Evolutionary conservation across 2,329 filamentous ascomycete genomes (phyloP), one percentile per base, ranked within the genome.

Genomic region (Colletotrichum sp.): DNA sequence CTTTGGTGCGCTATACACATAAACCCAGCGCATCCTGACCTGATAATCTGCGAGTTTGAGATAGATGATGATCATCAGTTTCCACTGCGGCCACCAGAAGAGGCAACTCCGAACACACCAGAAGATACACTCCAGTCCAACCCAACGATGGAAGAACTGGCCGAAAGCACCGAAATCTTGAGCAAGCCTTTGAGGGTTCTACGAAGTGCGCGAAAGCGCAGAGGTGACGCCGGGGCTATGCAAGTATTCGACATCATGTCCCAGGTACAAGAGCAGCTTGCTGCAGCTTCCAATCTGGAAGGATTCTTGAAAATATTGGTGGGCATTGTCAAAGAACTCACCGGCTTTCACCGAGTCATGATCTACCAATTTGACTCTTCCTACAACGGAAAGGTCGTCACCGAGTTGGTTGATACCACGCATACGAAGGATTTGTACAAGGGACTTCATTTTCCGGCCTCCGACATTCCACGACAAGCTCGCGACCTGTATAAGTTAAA

Each of bases 181-280:
- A 97, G 94, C 83, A 94, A 93, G 78, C 95, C 95, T 6, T 85
- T 98, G n/a, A 89, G 95, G 48, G 91, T 97, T 3, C 82, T 97
- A 28, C 88, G 94, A 43, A 95, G 93, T 80, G 94, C 95, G 0
- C 90, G 95, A 12, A 95, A 94, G 80, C 89, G 93, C 66, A 91
- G 92, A 78, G 94, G 94, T 8, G 94, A 97, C 80, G 94, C 95
- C 61, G 94, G 94, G 7, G 94, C 94, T 0, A 97, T 97, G 93
- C 94, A 97, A 79, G 94, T 97, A 2, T 97, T 97, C 84, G 96
- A 95, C 83, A 96, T 98, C 78, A 94, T 98, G 91, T 95, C 94
- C 2, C 96, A 98, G 82, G 94, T 98, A 1, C 95, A 98, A 82
- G 95, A 98, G 79, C 96, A 98, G 82, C 87, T 98, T 15, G 91